phyloP scores from a whole-genome alignment of 768 basidiomycete genomes.

The Tubosaeta sp. region DNA sequence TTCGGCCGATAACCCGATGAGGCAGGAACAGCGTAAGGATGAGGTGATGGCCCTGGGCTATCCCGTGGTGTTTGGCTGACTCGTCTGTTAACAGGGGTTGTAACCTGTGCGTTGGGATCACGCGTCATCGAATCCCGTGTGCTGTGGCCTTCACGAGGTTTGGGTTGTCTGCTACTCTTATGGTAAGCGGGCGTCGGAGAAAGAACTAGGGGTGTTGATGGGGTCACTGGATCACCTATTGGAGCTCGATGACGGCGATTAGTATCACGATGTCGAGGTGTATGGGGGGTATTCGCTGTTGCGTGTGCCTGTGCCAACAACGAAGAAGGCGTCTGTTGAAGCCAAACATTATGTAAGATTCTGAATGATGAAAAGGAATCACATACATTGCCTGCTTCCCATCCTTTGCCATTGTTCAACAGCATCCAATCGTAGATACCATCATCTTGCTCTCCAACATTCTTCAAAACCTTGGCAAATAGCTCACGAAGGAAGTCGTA shows the following conservation, averaged over 20 bases:
- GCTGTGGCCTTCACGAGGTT: slow-evolving; percentile 43
- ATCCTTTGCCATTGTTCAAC: slow-evolving; percentile 90
- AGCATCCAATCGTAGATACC: slow-evolving; percentile 96
- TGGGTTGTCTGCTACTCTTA: slow-evolving; percentile 50
- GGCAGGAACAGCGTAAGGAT: slow-evolving; percentile 71
- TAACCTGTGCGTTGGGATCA: slow-evolving; percentile 56
- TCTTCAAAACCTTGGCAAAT: slow-evolving; percentile 89
- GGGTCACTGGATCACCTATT: slow-evolving; percentile 51
- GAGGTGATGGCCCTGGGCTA: slow-evolving; percentile 46
- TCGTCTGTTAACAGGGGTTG: slow-evolving; percentile 64
- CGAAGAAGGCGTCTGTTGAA: slow-evolving; percentile 39
- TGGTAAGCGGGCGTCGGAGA: slow-evolving; percentile 65
- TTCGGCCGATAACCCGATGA: slow-evolving; percentile 51
- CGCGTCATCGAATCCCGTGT: slow-evolving; percentile 45
- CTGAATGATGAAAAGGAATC: background rate
- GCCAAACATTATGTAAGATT: slow-evolving; percentile 2
- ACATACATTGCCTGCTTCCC: slow-evolving; percentile 85
- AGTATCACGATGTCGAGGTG: slow-evolving; percentile 51
- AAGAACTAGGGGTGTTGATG: slow-evolving; percentile 56
- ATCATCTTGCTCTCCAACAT: slow-evolving; percentile 83
- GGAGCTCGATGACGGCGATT: slow-evolving; percentile 47
- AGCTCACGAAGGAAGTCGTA: slow-evolving; percentile 97
- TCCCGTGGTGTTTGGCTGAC: slow-evolving; percentile 62
- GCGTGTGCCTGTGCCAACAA: slow-evolving; percentile 50
- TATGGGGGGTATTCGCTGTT: slow-evolving; percentile 51